phyloP scores from a whole-genome alignment of 306 rosid genomes.

The Acacia acuminata region DNA sequence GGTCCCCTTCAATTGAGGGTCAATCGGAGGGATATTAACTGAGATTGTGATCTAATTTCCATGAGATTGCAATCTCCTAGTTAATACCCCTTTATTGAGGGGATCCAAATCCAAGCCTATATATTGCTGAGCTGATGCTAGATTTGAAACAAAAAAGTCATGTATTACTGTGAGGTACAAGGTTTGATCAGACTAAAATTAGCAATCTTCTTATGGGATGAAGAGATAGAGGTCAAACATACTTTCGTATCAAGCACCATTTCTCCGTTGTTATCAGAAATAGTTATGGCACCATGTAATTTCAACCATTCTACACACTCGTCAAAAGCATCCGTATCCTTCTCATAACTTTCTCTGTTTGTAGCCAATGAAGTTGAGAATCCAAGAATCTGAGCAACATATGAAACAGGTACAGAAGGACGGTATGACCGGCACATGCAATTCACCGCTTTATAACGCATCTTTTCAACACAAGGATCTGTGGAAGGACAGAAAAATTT shows the following conservation, averaged over 20 bases:
- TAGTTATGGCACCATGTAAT: conserved; percentile 76
- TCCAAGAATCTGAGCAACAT: conserved; percentile 82
- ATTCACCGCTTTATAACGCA: conserved; percentile 86
- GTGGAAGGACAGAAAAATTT: conserved; percentile 27
- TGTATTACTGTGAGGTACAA: background rate
- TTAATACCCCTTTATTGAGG: background rate
- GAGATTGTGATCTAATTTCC: background rate
- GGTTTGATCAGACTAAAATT: background rate
- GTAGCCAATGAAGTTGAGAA: conserved; percentile 42
- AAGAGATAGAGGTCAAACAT: conserved; percentile 34
- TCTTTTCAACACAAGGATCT: conserved; percentile 93
- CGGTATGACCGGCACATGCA: conserved; percentile 98
- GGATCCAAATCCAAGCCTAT: background rate
- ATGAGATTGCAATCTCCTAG: background rate
- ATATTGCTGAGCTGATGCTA: background rate
- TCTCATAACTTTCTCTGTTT: conserved; percentile 54
- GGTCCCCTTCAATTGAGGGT: background rate
- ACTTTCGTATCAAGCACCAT: conserved; percentile 82
- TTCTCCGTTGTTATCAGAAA: conserved; percentile 68
- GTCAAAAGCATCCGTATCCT: conserved; percentile 65
- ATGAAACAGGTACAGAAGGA: conserved; percentile 80
- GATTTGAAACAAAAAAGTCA: background rate
- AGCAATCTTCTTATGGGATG: background rate
- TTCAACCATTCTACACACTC: conserved; percentile 97
- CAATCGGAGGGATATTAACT: background rate